Conservation (phyloP, 441 rosid species). For the Jatropha multifida region DNA sequence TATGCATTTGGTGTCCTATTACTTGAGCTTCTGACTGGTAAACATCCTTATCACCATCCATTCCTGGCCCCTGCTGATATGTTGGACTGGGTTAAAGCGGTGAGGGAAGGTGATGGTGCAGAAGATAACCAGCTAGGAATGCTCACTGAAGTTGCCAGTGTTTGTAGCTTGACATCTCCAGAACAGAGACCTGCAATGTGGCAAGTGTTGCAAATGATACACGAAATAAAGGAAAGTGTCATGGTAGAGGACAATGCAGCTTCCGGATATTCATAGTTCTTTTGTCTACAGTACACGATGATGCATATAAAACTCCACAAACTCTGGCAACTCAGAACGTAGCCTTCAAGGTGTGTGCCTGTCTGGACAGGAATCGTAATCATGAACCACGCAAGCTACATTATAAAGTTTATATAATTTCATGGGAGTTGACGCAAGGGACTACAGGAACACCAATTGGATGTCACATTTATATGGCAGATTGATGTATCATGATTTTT, state of each 20-base stretch:
- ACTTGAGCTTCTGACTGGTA: slow-evolving; percentile 81
- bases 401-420: neutral
- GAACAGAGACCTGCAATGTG: slow-evolving; percentile 94
- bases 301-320: neutral
- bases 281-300: neutral
- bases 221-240: slow-evolving; percentile 74
- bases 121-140: slow-evolving; percentile 61
- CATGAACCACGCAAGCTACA: neutral
- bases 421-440: neutral
- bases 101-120: slow-evolving; percentile 54
- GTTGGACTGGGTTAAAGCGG: slow-evolving; percentile 61
- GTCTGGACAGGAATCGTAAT: neutral
- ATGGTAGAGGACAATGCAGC: slow-evolving; percentile 45
- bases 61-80: slow-evolving; percentile 41
- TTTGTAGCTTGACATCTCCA: slow-evolving; percentile 61
- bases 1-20: slow-evolving; percentile 78
- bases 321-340: neutral
- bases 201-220: slow-evolving; percentile 90
- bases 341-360: neutral
- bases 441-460: neutral
- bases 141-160: slow-evolving; percentile 70
- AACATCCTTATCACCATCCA: slow-evolving; percentile 71
- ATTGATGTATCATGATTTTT: neutral
- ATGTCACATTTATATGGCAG: neutral
- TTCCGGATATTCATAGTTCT: slow-evolving; percentile 28